phyloP scores from a whole-genome alignment of 2,329 filamentous ascomycete genomes.

The Beauveria australis region DNA sequence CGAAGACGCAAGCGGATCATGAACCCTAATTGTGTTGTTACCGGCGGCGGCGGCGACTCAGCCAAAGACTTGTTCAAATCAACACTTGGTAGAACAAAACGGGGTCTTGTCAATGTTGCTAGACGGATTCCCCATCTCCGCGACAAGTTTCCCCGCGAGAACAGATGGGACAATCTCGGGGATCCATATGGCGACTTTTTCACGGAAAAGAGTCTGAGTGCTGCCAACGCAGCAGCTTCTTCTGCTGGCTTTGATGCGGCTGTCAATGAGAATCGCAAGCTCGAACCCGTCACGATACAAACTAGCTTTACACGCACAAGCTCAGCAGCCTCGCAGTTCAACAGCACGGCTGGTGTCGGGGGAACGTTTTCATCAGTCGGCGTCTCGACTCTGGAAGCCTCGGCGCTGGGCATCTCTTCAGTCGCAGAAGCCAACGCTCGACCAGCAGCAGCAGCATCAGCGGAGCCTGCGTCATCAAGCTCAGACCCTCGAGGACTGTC shows the following conservation, averaged over 20 bases:
- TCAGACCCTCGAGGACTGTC: background rate
- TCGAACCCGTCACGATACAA: conserved; percentile 1
- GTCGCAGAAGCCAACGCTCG: background rate
- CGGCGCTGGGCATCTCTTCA: background rate
- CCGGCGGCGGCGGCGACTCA: background rate
- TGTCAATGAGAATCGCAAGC: background rate
- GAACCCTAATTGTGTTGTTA: background rate
- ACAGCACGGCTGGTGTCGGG: background rate
- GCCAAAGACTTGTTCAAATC: background rate
- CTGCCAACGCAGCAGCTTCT: background rate
- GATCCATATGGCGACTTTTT: background rate
- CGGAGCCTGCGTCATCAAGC: background rate
- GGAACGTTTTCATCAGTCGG: background rate
- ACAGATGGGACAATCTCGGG: conserved; percentile 2
- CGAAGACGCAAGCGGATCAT: conserved; percentile 2
- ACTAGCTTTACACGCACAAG: background rate
- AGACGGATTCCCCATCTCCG: background rate
- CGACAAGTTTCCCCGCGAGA: background rate
- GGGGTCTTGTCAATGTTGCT: background rate
- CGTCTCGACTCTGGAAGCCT: background rate
- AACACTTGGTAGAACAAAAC: background rate
- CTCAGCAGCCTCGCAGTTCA: background rate
- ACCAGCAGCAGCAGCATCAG: no score
- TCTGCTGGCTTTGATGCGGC: background rate
- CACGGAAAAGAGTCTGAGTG: background rate